Conservation (phyloP, 805 yeast genomes). For the Ogataea nakhonphanomensis region DNA sequence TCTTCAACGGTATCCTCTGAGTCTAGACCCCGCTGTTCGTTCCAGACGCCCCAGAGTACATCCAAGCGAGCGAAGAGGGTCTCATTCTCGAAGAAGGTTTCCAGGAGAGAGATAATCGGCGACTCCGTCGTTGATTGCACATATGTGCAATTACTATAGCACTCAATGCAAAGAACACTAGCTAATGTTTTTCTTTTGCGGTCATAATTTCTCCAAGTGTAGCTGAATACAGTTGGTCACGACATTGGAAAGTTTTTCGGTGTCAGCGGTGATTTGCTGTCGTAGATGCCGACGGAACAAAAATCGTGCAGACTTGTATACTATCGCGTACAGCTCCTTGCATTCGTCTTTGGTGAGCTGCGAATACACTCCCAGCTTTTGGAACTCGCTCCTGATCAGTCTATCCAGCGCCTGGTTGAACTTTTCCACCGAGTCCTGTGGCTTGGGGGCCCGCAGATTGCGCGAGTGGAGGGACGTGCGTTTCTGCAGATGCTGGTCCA, state of each 20-base stretch:
- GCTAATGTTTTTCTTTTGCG: no score
- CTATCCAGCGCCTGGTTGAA: constrained; percentile 27
- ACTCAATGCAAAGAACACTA: no score
- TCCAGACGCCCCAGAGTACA: constrained; percentile 2
- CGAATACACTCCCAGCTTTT: constrained; percentile 32
- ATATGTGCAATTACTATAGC: neutral
- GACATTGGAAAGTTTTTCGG: constrained; percentile 34
- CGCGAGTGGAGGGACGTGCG: constrained; percentile 9
- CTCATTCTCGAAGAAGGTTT: constrained; percentile 40
- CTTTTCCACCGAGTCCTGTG: constrained; percentile 6
- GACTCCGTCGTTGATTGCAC: constrained; percentile 41
- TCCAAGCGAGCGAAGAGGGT: constrained; percentile 31
- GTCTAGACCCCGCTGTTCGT: neutral
- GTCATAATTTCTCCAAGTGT: constrained; percentile 16
- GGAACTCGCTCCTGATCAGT: constrained; percentile 35
- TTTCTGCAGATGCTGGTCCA: constrained; percentile 21
- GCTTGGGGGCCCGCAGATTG: neutral
- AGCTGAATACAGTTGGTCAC: constrained; percentile 34
- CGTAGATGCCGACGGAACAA: constrained; percentile 31
- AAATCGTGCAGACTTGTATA: constrained; percentile 37
- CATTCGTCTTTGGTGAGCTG: constrained; percentile 26
- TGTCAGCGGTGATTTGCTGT: constrained; percentile 20
- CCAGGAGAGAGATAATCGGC: constrained; percentile 43
- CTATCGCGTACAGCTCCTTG: constrained; percentile 35
- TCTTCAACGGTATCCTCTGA: constrained; percentile 5